Conservation (phyloP, 106 monocot species). For the Dioscorea zingiberensis region DNA sequence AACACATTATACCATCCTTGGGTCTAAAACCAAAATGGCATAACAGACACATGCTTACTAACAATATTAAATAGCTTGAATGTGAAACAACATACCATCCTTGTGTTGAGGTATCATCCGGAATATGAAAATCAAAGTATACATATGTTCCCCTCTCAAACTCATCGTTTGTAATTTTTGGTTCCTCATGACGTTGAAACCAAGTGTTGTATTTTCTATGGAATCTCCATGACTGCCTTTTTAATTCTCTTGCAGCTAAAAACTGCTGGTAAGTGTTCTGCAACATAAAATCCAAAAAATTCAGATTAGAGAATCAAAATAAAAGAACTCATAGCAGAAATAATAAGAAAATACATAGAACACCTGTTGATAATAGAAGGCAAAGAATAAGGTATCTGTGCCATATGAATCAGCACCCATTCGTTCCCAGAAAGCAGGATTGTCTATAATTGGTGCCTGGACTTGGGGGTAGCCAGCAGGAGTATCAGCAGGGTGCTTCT, state of each 20-base stretch:
- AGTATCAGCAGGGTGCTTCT: slow-evolving; percentile 79
- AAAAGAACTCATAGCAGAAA: background rate
- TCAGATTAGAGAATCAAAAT: background rate
- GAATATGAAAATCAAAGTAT: slow-evolving; percentile 97
- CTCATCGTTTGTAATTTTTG: slow-evolving; percentile 87
- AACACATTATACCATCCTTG: no score
- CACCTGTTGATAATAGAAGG: slow-evolving; percentile 98
- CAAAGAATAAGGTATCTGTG: slow-evolving; percentile 84
- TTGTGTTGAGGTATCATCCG: slow-evolving; percentile 60
- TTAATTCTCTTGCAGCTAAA: slow-evolving; percentile 89
- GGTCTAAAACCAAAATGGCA: no score
- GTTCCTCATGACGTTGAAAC: slow-evolving; percentile 99
- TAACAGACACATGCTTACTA: no score
- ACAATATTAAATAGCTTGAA: no score
- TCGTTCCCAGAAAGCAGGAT: slow-evolving; percentile 93
- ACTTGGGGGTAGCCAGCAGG: slow-evolving; percentile 87
- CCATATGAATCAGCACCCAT: slow-evolving; percentile 57
- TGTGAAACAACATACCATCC: slow-evolving; percentile 64
- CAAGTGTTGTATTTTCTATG: slow-evolving; percentile 92
- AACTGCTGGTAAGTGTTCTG: slow-evolving; percentile 98
- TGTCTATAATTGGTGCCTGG: slow-evolving; percentile 68
- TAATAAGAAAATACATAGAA: background rate
- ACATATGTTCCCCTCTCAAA: slow-evolving; percentile 93
- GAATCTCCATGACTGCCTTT: slow-evolving; percentile 94
- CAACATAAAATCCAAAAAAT: slow-evolving; percentile 3